Percentiles rank a stretch among this genome's conserved stretches.
These are phyloP conservation scores for Diplodia seriata DNA, from an alignment of 2,329 filamentous ascomycete species.

Conservation along the genomic window DNA sequence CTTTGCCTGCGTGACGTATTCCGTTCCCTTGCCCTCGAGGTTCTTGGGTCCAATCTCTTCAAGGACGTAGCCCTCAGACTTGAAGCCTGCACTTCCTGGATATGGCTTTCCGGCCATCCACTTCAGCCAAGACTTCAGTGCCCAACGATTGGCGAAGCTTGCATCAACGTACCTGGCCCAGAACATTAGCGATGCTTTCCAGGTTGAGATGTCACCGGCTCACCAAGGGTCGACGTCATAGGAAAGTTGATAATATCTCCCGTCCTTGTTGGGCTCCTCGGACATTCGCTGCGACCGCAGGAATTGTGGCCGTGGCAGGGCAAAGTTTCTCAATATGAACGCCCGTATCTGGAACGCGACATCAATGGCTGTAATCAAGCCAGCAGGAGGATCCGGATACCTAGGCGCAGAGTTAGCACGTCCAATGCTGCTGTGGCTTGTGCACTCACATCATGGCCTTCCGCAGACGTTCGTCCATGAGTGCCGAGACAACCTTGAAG, in stretches of 20 bases:
- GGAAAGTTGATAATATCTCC: slow-evolving; percentile 56
- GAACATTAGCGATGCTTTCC: neutral
- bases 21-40: slow-evolving; percentile 57
- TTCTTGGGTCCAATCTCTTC: slow-evolving; percentile 68
- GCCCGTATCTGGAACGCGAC: slow-evolving; percentile 60
- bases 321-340: slow-evolving; percentile 63
- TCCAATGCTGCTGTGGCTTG: slow-evolving; percentile 8
- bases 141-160: slow-evolving; percentile 69
- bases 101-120: slow-evolving; percentile 55
- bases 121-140: slow-evolving; percentile 60
- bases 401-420: slow-evolving; percentile 33
- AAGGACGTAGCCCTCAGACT: slow-evolving; percentile 61
- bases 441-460: slow-evolving; percentile 61
- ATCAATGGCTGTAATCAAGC: slow-evolving; percentile 52
- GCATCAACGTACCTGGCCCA: slow-evolving; percentile 54
- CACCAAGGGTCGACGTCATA: slow-evolving; percentile 71
- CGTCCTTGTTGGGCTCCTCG: slow-evolving; percentile 57
- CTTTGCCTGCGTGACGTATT: slow-evolving; percentile 39
- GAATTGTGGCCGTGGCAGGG: slow-evolving; percentile 62
- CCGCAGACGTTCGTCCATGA: slow-evolving; percentile 70
- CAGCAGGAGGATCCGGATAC: slow-evolving; percentile 49
- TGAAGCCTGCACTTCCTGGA: slow-evolving; percentile 58
- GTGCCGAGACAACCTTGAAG: slow-evolving; percentile 60
- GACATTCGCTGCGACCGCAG: slow-evolving; percentile 37
- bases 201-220: neutral